Percentiles rank a stretch among this genome's conserved stretches.
Evolutionary conservation across 352 stramenopile genomes (phyloP).

Genomic region (Phytophthora quininea): DNA sequence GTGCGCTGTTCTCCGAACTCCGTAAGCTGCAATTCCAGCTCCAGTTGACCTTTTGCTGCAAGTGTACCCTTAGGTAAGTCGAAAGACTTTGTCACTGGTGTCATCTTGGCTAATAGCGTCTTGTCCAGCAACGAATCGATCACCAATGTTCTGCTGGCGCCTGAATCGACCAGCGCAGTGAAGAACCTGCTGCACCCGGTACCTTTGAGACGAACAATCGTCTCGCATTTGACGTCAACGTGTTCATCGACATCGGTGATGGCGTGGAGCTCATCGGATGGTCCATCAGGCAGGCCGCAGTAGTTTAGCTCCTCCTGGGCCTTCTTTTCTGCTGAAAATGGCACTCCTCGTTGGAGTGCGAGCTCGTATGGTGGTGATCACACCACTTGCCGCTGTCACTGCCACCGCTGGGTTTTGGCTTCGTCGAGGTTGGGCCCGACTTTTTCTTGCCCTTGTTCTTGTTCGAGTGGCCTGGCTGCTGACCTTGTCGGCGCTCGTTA

Average conservation of each 20-base stretch:
- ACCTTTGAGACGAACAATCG: not conserved
- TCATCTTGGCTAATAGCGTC: not conserved
- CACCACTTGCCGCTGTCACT: not conserved
- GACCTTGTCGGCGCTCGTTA: not conserved
- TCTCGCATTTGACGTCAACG: not conserved
- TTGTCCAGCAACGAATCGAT: conserved; percentile 2
- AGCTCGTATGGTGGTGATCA: conserved; percentile 6
- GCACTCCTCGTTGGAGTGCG: conserved; percentile 11
- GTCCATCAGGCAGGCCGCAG: not conserved
- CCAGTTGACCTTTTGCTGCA: not conserved
- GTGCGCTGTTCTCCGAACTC: conserved; percentile 13
- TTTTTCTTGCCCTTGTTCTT: not conserved
- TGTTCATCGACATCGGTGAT: not conserved
- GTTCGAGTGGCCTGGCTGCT: not conserved
- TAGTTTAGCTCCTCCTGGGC: not conserved
- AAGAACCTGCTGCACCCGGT: conserved; percentile 2
- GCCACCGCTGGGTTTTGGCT: not conserved
- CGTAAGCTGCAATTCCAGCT: not conserved
- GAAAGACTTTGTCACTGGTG: not conserved
- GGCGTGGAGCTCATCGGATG: not conserved
- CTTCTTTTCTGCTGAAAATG: conserved; percentile 9
- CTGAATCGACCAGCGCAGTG: not conserved
- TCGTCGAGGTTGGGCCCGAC: not conserved
- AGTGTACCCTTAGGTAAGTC: not conserved
- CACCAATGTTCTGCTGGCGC: not conserved